Base-by-base conservation (phyloP, 345 rosid species). In the Odontarrhena argentea region DNA sequence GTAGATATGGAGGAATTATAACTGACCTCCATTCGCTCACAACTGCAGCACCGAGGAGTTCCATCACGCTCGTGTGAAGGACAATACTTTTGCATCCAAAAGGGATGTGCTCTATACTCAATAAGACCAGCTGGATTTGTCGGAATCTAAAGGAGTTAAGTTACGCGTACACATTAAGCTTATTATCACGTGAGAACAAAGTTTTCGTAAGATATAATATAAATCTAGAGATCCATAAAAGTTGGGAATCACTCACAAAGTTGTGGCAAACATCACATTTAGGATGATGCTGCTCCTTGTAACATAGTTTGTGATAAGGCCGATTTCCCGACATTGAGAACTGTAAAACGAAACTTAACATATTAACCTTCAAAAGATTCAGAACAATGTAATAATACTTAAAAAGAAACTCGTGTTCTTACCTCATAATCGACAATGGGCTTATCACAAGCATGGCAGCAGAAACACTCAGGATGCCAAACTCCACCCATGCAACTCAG, bases 401-500 rank as follows among this genome's bases (percentile, higher is more conserved):
- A 28, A 42, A 48, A 9, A 34, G 60, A 34, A 28, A 74, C 64
- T 57, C 5, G 24, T 28, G 25, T 22, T 18, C 22, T 18, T 26
- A 90, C 99, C 99, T 91, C 97, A 49, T 63, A 44, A 79, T 87
- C 97, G 40, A 79, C 67, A 55, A 90, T 90, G 47, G 97, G 95
- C 37, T 61, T 83, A 49, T 84, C 82, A 74, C 97, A 90, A 68
- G 83, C 79, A 42, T 74, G 69, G 78, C 97, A 90, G n/a, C 92
- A 72, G 46, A 90, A 87, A 71, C 97, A 90, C 75, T 84, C 86
- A 18, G 97, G 95, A 79, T 90, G 97, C 97, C 97, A 90, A 73
- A 86, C 77, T 30, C 82, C 75, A 46, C 81, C 95, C 87, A 84
- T 83, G 68, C 95, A 87, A 74, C 86, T 90, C 62, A 87, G 69